These are phyloP conservation scores for Malassezia nana DNA, from an alignment of 1,284 basidiomycete species.

Conservation along the genomic window DNA sequence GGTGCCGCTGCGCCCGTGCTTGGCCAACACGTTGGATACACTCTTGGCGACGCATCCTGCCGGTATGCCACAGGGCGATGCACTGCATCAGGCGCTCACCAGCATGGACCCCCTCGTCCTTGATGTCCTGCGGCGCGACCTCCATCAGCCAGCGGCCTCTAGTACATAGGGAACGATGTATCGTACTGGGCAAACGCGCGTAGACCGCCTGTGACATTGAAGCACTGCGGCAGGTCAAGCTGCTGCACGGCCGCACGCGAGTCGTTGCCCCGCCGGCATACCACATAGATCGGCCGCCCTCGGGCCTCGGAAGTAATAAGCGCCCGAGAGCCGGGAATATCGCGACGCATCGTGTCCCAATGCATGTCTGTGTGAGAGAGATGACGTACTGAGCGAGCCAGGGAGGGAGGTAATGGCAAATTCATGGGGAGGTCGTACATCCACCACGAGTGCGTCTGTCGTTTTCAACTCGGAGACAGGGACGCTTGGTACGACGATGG, in stretches of 20 bases:
- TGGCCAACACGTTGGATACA: conserved; percentile 24
- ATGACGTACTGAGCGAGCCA: not conserved
- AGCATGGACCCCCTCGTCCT: conserved; percentile 39
- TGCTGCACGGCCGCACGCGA: conserved; percentile 14
- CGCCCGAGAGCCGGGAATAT: not conserved
- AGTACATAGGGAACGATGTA: conserved; percentile 16
- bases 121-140: conserved; percentile 35
- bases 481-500: conserved; percentile 20
- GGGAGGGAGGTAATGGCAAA: conserved; percentile 8
- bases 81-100: conserved; percentile 20
- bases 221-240: conserved; percentile 1
- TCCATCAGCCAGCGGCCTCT: conserved; percentile 15
- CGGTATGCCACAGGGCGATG: not conserved
- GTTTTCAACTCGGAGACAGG: not conserved
- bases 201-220: conserved; percentile 9
- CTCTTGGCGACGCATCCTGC: conserved; percentile 21
- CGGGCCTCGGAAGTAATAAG: not conserved
- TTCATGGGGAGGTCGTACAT: conserved; percentile 14
- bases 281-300: conserved; percentile 1
- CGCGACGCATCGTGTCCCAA: conserved; percentile 5
- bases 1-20: conserved; percentile 21
- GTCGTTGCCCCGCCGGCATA: conserved; percentile 16
- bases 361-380: conserved; percentile 2
- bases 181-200: not conserved
- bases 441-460: conserved; percentile 1